A percentile compares a stretch with the other conserved stretches of the same genome.
These are phyloP conservation scores for Colletotrichum nymphaeae DNA, from an alignment of 2,329 filamentous ascomycete genomes.

Conservation along the genomic window DNA sequence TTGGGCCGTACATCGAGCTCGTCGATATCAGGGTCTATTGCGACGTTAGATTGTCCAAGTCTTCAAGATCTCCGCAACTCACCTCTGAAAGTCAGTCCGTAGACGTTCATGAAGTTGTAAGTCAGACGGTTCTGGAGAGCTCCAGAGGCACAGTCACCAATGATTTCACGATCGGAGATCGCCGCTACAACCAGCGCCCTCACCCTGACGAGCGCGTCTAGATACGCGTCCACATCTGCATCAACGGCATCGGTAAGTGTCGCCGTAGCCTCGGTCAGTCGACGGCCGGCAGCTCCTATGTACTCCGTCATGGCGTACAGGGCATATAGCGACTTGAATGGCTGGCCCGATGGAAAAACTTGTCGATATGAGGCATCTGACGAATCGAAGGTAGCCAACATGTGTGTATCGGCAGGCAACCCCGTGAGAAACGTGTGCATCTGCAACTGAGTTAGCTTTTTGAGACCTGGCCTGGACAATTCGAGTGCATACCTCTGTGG, in stretches of 20 bases:
- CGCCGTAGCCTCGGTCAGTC: slow-evolving; percentile 35
- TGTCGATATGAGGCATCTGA: slow-evolving; percentile 64
- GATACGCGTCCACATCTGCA: slow-evolving; percentile 41
- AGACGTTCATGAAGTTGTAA: slow-evolving; percentile 65
- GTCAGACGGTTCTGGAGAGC: slow-evolving; percentile 61
- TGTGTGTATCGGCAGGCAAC: slow-evolving; percentile 75
- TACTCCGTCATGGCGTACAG: slow-evolving; percentile 74
- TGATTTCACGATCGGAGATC: slow-evolving; percentile 30
- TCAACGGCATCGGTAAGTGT: slow-evolving; percentile 28
- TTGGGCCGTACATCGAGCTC: neutral
- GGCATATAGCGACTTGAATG: slow-evolving; percentile 80
- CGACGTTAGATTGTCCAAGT: slow-evolving; percentile 35
- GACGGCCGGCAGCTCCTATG: slow-evolving; percentile 57
- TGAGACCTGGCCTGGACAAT: neutral
- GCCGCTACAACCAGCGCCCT: slow-evolving; percentile 67
- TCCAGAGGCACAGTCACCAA: slow-evolving; percentile 43
- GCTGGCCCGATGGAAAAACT: slow-evolving; percentile 75
- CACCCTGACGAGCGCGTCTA: slow-evolving; percentile 54
- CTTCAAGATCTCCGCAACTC: slow-evolving; percentile 36
- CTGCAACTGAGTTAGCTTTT: slow-evolving; percentile 47
- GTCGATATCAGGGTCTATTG: slow-evolving; percentile 38
- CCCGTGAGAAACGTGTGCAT: slow-evolving; percentile 78
- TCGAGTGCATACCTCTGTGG: slow-evolving; percentile 67
- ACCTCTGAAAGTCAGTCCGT: slow-evolving; percentile 67
- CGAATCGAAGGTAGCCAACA: slow-evolving; percentile 69